Conservation (phyloP, 2,329 filamentous ascomycete species). For the Pyrenophora tritici-repentis region DNA sequence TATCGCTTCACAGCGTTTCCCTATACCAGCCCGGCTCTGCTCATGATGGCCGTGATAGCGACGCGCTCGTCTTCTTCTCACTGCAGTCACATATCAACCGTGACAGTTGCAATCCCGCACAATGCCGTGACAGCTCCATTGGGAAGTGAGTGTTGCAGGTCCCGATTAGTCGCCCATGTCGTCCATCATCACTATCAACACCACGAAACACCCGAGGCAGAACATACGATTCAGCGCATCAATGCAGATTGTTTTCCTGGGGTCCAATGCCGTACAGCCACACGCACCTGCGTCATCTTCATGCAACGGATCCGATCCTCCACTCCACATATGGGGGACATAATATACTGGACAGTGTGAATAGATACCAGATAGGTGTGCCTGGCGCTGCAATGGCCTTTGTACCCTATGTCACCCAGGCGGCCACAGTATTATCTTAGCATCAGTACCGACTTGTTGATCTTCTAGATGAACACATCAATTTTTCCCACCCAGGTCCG, state of each 20-base stretch:
- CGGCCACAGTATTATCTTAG: not conserved
- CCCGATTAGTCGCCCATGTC: not conserved
- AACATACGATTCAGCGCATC: not conserved
- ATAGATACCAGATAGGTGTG: no score
- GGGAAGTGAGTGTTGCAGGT: constrained; percentile 1
- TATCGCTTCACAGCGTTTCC: constrained; percentile 2
- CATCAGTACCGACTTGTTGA: not conserved
- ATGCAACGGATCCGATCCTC: not conserved
- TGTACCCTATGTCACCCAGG: no score
- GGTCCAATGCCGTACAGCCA: not conserved
- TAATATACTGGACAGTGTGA: no score
- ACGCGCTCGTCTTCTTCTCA: not conserved
- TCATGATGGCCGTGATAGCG: not conserved
- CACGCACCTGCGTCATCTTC: not conserved
- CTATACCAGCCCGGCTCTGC: not conserved
- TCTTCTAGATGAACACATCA: constrained; percentile 16
- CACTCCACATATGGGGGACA: not conserved
- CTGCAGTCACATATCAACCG: not conserved
- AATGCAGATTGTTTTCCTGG: not conserved
- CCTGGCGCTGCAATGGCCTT: no score
- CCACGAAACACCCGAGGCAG: not conserved
- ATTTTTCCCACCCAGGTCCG: constrained; percentile 33
- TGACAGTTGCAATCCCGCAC: not conserved
- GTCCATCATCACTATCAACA: not conserved
- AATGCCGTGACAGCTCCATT: not conserved